Evolutionary conservation across 768 basidiomycete genomes (phyloP).

Genomic region (Psilocybe tampanensis): DNA sequence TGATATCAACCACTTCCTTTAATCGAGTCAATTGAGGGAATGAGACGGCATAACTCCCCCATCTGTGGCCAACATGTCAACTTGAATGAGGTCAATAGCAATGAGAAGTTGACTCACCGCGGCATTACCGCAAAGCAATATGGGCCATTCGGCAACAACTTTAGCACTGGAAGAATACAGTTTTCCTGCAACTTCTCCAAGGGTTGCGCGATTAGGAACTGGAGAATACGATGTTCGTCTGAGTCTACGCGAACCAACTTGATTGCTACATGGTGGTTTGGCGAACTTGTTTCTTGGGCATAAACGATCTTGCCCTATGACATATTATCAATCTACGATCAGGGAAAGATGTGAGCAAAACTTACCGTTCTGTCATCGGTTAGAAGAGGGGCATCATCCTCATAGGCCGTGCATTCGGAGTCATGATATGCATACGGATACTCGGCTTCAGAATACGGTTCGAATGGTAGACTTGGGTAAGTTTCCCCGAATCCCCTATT

Average conservation of each 20-base stretch:
- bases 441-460: not conserved
- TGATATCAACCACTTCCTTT: not conserved
- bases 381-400: not conserved
- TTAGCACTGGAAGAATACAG: slow-evolving; percentile 23
- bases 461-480: not conserved
- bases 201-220: slow-evolving; percentile 17
- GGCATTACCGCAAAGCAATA: slow-evolving; percentile 32
- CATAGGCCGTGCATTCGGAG: not conserved
- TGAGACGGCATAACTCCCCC: not conserved
- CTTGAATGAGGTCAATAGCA: not conserved
- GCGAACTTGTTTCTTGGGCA: slow-evolving; percentile 25
- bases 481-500: not conserved
- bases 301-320: slow-evolving; percentile 9
- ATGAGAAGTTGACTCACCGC: slow-evolving; percentile 11
- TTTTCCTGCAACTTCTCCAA: slow-evolving; percentile 3
- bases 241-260: slow-evolving; percentile 20
- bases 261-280: slow-evolving; percentile 24
- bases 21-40: not conserved
- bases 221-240: slow-evolving; percentile 22
- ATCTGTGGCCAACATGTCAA: too few species aligned
- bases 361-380: not conserved
- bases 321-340: not conserved
- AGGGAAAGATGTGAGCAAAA: not conserved
- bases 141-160: slow-evolving; percentile 21
- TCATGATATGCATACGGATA: not conserved